Conservation (phyloP, 1,284 basidiomycete genomes). For the Ceratobasidium sp. region DNA sequence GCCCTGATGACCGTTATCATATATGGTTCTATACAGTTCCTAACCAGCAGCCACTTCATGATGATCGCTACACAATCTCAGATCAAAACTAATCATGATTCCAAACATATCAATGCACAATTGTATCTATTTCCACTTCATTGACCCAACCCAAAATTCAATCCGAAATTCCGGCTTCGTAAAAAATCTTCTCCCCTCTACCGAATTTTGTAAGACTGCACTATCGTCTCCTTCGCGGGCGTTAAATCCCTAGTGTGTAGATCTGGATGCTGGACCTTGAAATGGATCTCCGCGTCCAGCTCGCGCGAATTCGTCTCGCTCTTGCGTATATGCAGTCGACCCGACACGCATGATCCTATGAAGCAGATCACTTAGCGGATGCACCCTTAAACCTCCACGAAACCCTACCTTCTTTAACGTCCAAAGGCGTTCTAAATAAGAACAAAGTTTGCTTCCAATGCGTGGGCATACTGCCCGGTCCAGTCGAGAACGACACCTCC, state of each 20-base stretch:
- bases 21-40: too few species aligned
- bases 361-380: constrained; percentile 23
- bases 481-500: constrained; percentile 72
- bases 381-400: neutral
- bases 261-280: constrained; percentile 63
- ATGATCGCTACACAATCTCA: too few species aligned
- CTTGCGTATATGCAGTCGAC: constrained; percentile 87
- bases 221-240: constrained; percentile 61
- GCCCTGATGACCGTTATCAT: too few species aligned
- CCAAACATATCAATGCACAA: neutral
- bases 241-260: constrained; percentile 52
- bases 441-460: constrained; percentile 99
- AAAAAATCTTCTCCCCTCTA: constrained; percentile 52
- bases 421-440: constrained; percentile 83
- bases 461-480: constrained; percentile 88
- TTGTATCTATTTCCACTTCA: neutral
- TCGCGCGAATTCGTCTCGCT: constrained; percentile 87
- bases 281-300: constrained; percentile 93
- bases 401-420: constrained; percentile 75
- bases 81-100: too few species aligned
- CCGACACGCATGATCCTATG: constrained; percentile 80
- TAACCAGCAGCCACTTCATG: too few species aligned
- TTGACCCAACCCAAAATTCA: neutral
- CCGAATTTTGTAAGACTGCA: constrained; percentile 86
- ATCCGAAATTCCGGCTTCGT: too few species aligned